Base-by-base conservation (phyloP, 495 filamentous ascomycete genomes). In the Alectoria sarmentosa region DNA sequence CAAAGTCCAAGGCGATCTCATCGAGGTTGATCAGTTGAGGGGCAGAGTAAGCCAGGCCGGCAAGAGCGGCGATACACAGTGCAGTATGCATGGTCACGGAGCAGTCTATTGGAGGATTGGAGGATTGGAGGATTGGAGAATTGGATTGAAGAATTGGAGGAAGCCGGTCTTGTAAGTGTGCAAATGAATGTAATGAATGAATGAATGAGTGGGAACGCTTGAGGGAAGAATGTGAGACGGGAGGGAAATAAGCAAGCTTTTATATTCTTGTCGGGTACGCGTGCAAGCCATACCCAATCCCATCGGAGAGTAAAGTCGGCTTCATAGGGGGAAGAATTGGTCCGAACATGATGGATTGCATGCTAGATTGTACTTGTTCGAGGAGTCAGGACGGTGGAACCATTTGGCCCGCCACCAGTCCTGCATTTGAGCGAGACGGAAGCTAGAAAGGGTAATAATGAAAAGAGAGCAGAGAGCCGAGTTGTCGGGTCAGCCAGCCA, bases 1-100 rank as follows among this genome's bases (percentile, higher is more conserved):
- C 4, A 7, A 9, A 55, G 34, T 55, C 52, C 30, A 0, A 1
- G 6, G 28, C 52, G 17, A 55, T 55, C 1, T 21, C 3, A 10
- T 34, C 52, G 30, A 55, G 52, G 17, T 34, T 21, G 52, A 55
- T 55, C 52, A 55, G 8, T 55, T 55, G 52, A 34, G 52, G 52
- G 30, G 30, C 28, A 21, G 52, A 55, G 28, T 55, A n/a, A 21
- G 52, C 52, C 1, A 55, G 1, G 30, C 52, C 52, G 3, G 30
- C 52, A 34, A 55, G 30, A 34, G 52, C 52, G 4, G 30, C 52
- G 11, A 55, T 34, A 55, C 30, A 55, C 21, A 55, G 30, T 55
- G 52, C 17, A n/a, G 30, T 21, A 32, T 11, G 52, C 52, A 55
- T 55, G 52, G 30, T 34, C 15, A 34, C 52, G 52, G 52, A 19